Conservation (phyloP, 2,329 filamentous ascomycete genomes). For the Penicillium italicum region DNA sequence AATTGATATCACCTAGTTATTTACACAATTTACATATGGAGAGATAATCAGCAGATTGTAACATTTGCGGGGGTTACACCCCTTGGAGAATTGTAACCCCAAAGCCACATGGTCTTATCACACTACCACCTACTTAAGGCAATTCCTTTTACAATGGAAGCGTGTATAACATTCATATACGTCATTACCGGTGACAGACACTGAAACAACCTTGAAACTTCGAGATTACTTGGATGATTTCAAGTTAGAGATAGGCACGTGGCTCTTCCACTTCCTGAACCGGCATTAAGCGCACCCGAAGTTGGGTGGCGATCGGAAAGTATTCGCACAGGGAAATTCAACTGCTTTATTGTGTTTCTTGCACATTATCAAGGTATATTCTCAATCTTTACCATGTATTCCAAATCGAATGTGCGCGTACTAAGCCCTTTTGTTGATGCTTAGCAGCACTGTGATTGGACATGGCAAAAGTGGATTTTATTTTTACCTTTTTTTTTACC, state of each 20-base stretch:
- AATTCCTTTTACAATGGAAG: background rate
- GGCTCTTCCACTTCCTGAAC: background rate
- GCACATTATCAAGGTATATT: background rate
- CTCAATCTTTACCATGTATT: background rate
- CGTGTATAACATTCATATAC: background rate
- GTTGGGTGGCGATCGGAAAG: background rate
- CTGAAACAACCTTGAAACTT: background rate
- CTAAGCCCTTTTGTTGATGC: background rate
- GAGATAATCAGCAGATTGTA: background rate
- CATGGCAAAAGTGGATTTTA: background rate
- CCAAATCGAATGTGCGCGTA: background rate
- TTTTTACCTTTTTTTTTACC: background rate
- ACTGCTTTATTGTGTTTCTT: background rate
- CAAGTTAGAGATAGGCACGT: background rate
- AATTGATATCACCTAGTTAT: background rate
- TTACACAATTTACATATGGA: background rate
- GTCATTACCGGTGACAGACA: background rate
- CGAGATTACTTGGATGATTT: background rate
- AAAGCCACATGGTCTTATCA: background rate
- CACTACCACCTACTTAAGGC: background rate
- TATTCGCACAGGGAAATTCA: background rate
- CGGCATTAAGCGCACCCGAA: background rate
- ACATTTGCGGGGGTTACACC: background rate
- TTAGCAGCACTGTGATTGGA: background rate
- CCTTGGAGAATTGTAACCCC: background rate